Base-by-base conservation (phyloP, 768 basidiomycete genomes). In the Suillus placidus region DNA sequence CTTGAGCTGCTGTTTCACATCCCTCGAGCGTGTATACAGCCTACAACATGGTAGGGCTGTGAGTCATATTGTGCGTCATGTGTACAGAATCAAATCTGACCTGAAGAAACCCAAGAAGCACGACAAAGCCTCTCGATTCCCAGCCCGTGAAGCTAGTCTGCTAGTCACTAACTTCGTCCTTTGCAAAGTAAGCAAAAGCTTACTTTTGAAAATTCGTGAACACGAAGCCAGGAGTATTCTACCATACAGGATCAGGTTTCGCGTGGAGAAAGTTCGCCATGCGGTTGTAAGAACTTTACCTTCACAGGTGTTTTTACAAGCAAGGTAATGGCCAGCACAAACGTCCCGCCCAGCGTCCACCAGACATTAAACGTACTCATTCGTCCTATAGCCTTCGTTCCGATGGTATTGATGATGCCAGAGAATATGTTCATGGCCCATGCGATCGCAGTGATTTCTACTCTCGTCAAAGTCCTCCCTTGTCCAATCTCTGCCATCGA, bases 1-100 rank as follows among this genome's bases (percentile, higher is more conserved):
- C 81, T 69, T 87, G 86, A 26, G 86, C 86, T 43, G 85, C 85
- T 4, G 85, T 87, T 71, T 87, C 86, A 70, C 85, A 87, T n/a
- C 86, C 86, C 74, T 86, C 86, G 32, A 87, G 79, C 2, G 86
- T 86, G 68, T 87, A 87, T 20, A 87, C 86, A 9, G 74, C 86
- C 86, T n/a, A 85, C 83, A 9, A 84, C 83, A 80, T 81, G 38
- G 2, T 32, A 13, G 18, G 16, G 16, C 16, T 20, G 8, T 18
- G 16, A 40, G 38, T 58, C 10, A 16, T 8, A 18, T 37, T 40
- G 37, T 18, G 10, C 2, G 12, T 9, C 35, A 37, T 57, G 14
- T n/a, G 6, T 23, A 37, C 35, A 37, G n/a, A 37, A 23, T 57
- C 20, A 9, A 38, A 37, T 2, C n/a, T 38, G 3, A 57, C 56